Evolutionary conservation across 2,329 filamentous ascomycete genomes (phyloP).

Genomic region (Tolypocladium nubicola): DNA sequence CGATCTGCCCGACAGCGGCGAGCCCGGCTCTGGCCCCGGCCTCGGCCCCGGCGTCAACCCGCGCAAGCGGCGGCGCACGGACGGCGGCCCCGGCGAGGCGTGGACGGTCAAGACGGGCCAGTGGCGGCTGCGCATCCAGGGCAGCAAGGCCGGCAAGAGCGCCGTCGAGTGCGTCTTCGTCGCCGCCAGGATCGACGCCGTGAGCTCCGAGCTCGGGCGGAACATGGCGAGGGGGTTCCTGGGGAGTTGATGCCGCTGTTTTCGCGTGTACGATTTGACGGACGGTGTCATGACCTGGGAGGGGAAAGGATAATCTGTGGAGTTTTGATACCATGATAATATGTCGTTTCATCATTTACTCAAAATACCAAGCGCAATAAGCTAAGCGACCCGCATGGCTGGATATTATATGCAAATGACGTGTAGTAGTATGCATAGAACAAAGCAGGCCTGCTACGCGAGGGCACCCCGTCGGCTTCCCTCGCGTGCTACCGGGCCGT

Average conservation of each 20-base stretch:
- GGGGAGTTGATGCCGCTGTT: conserved; percentile 6
- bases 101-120: conserved; percentile 61
- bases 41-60: conserved; percentile 18
- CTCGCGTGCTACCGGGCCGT: background rate
- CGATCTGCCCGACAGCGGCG: conserved; percentile 13
- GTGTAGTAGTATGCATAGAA: background rate
- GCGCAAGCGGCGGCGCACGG: conserved; percentile 35
- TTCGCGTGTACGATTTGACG: background rate
- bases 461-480: background rate
- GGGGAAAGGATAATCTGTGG: background rate
- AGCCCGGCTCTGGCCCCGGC: conserved; percentile 2
- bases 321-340: background rate
- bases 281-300: background rate
- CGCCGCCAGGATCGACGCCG: conserved; percentile 66
- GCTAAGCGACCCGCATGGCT: background rate
- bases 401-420: background rate
- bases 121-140: conserved; percentile 60
- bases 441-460: background rate
- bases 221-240: conserved; percentile 60
- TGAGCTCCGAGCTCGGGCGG: conserved; percentile 52
- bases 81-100: conserved; percentile 23
- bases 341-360: background rate
- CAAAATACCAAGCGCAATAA: background rate
- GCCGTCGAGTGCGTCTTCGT: conserved; percentile 61
- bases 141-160: conserved; percentile 34